Conservation (phyloP, 257 asterid genomes). For the Rauvolfia tetraphylla region DNA sequence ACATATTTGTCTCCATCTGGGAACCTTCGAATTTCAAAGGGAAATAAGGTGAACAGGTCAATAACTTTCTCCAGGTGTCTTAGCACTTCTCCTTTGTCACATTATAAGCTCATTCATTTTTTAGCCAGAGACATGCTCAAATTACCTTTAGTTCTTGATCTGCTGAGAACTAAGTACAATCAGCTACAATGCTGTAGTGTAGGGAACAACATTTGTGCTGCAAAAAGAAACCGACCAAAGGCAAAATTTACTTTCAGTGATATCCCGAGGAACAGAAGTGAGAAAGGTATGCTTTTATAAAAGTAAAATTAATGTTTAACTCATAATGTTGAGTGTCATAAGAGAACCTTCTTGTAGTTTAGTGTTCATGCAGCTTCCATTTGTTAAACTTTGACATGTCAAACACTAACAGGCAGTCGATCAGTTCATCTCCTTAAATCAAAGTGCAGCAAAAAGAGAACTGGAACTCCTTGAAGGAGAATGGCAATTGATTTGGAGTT, state of each 20-base stretch:
- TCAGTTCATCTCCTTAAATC: constrained; percentile 44
- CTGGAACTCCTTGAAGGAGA: constrained; percentile 74
- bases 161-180: constrained; percentile 39
- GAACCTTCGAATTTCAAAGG: constrained; percentile 80
- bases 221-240: constrained; percentile 79
- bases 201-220: constrained; percentile 98
- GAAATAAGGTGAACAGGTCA: constrained; percentile 68
- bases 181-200: constrained; percentile 54
- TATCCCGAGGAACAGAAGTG: constrained; percentile 53
- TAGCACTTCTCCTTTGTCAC: constrained; percentile 2
- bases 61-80: background rate
- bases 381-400: constrained; percentile 1
- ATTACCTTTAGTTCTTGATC: constrained; percentile 1
- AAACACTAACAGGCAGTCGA: constrained; percentile 56
- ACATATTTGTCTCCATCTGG: constrained; percentile 87
- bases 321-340: background rate
- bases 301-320: background rate
- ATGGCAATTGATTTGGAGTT: constrained; percentile 93
- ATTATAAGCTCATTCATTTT: background rate
- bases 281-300: constrained; percentile 44
- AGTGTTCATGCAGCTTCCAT: background rate
- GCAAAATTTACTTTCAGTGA: constrained; percentile 64
- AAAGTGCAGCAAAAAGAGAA: constrained; percentile 35
- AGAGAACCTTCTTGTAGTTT: background rate
- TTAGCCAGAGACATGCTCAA: background rate